Evolutionary conservation across 441 rosid species (phyloP).

Genomic region (Rhodomyrtus psidioides): DNA sequence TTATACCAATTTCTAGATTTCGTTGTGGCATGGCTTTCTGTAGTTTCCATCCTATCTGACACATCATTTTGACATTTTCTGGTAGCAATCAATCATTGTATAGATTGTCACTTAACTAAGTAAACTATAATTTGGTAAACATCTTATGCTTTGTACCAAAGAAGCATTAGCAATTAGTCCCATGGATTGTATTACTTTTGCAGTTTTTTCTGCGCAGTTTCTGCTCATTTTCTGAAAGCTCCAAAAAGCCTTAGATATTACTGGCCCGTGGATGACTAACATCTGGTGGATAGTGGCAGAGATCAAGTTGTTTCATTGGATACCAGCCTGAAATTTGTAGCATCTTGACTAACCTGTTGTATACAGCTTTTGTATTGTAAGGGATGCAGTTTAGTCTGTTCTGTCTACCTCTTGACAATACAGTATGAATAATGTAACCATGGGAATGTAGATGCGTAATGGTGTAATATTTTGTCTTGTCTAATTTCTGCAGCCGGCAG

Average conservation of each 20-base stretch:
- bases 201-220: not conserved
- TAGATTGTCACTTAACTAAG: not conserved
- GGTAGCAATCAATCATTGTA: not conserved
- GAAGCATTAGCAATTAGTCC: not conserved
- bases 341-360: not conserved
- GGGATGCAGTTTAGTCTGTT: not conserved
- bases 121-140: not conserved
- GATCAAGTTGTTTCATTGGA: not conserved
- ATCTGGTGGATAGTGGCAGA: not conserved
- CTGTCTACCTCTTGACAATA: not conserved
- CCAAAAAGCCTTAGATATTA: not conserved
- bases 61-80: not conserved
- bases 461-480: conserved; percentile 5
- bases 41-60: not conserved
- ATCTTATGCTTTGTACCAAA: not conserved
- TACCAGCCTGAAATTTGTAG: not conserved
- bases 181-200: not conserved
- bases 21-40: not conserved
- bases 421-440: not conserved
- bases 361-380: not conserved
- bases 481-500: conserved; percentile 78
- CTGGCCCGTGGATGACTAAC: not conserved
- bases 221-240: not conserved
- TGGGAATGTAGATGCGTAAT: not conserved
- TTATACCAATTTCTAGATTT: not conserved